phyloP scores from a whole-genome alignment of 2,329 filamentous ascomycete genomes.

The Alternaria burnsii region DNA sequence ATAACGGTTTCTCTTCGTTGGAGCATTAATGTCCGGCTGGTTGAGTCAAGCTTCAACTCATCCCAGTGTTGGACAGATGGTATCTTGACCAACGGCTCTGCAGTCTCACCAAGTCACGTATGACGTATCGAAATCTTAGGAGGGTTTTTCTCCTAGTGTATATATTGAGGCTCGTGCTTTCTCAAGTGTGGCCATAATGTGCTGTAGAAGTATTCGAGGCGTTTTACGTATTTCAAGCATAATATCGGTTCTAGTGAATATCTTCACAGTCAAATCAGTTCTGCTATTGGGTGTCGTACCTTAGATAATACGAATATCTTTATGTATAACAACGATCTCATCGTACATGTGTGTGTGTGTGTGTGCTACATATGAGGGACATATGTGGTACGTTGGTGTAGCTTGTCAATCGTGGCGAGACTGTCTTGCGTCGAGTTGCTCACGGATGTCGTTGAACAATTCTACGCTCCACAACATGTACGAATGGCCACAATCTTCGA shows the following conservation, averaged over 20 bases:
- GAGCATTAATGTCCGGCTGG: slow-evolving; percentile 21
- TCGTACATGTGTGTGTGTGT: background rate
- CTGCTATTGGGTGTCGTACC: background rate
- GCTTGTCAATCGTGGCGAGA: slow-evolving; percentile 14
- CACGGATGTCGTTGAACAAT: slow-evolving; percentile 6
- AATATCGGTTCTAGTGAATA: background rate
- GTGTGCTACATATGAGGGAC: slow-evolving; percentile 1
- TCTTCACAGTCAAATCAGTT: background rate
- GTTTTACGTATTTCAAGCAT: background rate
- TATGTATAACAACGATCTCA: background rate
- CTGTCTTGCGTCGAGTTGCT: slow-evolving; percentile 14
- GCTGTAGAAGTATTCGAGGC: background rate
- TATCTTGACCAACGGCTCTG: background rate
- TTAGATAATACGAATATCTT: background rate
- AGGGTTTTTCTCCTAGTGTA: background rate
- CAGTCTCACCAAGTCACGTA: background rate
- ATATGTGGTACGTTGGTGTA: slow-evolving; percentile 17
- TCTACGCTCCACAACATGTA: slow-evolving; percentile 17
- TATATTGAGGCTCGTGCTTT: background rate
- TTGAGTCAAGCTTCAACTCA: background rate
- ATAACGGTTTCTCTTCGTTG: slow-evolving; percentile 26
- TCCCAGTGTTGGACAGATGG: background rate
- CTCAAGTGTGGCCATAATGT: background rate
- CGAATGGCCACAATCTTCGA: background rate
- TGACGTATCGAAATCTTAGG: background rate